Evolutionary conservation across 1,284 basidiomycete genomes (phyloP), one percentile per base, ranked within the genome.

Genomic region (Athelia psychrophila): DNA sequence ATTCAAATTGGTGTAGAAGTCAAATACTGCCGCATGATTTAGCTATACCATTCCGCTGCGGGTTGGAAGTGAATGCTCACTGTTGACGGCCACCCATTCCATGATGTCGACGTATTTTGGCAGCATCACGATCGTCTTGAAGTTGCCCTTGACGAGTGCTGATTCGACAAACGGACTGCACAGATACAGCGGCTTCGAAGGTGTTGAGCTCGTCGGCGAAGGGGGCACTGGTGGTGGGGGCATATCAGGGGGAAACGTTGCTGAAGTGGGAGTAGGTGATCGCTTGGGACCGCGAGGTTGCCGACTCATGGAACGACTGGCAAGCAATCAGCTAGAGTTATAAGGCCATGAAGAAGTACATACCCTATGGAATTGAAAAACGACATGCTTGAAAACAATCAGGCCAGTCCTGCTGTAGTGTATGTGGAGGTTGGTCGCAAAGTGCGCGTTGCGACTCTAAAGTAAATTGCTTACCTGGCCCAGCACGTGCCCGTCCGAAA

Each of bases 11-110:
- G 89, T 93, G 72, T 97, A 98, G 70, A 95, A 95, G 66, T 96
- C 94, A 64, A 92, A 95, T 53, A 96, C 93, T 95, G 56, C 0
- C 4, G 16, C 22, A 27, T 35, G 46, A n/a, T 10, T 22, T 15
- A 32, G 42, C 23, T 49, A 48, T 25, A n/a, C 47, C 33, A 20
- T 44, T 40, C 27, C 16, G 40, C 38, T 47, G 42, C 9, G 49
- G 23, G 25, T 10, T 9, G 12, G 51, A 77, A 92, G 66, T 66
- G 20, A 22, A 16, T 42, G n/a, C 38, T 42, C n/a, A 98, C 95
- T 81, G 66, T 98, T 98, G 54, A 97, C 90, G 1, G 95, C 96
- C 27, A 99, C 93, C 97, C 97, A 99, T 71, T 99, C 97, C 81
- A 94, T 95, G 49, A 95, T 91, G 68, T 97, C 93, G 38, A 95